Evolutionary conservation across 257 asterid genomes (phyloP).

Genomic region (Jasminum sambac): DNA sequence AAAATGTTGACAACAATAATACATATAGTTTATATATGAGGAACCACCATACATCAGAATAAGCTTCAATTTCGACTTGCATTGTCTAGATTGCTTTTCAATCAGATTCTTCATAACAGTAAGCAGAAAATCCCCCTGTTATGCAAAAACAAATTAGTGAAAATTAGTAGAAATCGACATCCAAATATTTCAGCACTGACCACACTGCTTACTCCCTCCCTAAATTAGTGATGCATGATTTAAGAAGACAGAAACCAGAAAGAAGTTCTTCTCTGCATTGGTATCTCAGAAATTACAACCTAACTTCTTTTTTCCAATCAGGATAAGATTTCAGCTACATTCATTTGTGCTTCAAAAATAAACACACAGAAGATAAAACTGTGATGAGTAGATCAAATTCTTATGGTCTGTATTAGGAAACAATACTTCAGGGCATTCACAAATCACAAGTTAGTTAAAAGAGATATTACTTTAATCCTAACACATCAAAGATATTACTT

Average conservation of each 20-base stretch:
- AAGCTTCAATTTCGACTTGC: constrained; percentile 71
- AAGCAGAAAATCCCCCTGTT: constrained; percentile 98
- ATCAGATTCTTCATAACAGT: constrained; percentile 80
- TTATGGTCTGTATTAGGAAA: neutral
- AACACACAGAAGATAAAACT: neutral
- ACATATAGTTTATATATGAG: constrained; percentile 26
- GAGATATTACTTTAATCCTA: constrained; percentile 9
- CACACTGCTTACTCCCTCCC: no score
- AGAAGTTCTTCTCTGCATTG: neutral
- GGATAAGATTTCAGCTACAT: neutral
- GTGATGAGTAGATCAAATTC: constrained; percentile 6
- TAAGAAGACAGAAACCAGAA: constrained; percentile 15
- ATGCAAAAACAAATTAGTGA: constrained; percentile 35
- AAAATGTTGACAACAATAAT: constrained; percentile 18
- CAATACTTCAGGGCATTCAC: neutral
- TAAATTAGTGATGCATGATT: neutral
- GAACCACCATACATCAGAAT: constrained; percentile 77
- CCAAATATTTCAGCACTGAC: constrained; percentile 22
- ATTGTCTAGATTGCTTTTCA: constrained; percentile 64
- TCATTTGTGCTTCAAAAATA: neutral
- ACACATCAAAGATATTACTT: constrained; percentile 16
- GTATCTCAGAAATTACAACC: neutral
- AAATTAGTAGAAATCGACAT: constrained; percentile 24
- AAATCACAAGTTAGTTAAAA: neutral
- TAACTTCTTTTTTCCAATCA: constrained; percentile 1